Base-by-base conservation (phyloP, 306 rosid species). In the Cucumis hystrix region DNA sequence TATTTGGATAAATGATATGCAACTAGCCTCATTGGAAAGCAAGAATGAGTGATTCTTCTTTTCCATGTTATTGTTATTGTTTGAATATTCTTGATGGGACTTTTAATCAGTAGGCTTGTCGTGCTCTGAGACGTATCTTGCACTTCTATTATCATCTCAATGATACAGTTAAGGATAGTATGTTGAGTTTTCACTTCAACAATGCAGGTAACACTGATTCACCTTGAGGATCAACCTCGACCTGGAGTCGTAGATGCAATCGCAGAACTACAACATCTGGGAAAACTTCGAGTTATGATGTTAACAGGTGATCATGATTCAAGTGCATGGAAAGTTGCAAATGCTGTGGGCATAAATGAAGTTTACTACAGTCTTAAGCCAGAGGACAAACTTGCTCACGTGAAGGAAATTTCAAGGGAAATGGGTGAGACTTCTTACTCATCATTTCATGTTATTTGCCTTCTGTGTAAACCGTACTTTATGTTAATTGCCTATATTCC, bases 141-240 rank as follows among this genome's bases (percentile, higher is more conserved):
- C 75, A 69, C 33, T 69, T 69, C 7, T 69, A 47, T 45, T 51
- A 45, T 79, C 35, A 47, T 76, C 23, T 49, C 51, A 16, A 54
- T 49, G 41, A 49, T 49, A 25, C 30, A 47, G 5, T 67, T 15
- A 49, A 16, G 43, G 10, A 51, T 10, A 77, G 74, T 79, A 30
- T 80, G 30, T 77, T 76, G 74, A 58, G 57, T 52, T 47, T 57
- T 51, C 12, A 39, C 75, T 21, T 57, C 60, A 71, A 49, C 37
- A n/a, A 15, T 83, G 84, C 90, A 91, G 99, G 91, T 95, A 68
- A 87, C 99, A 14, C 83, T 95, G 86, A 95, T 95, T 88, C 98
- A 92, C 88, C 87, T 92, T 35, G 99, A 95, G 87, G 99, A 95
- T 84, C 90, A 85, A 55, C 99, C 99, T 59, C 96, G 97, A 30